Evolutionary conservation across 2,329 filamentous ascomycete genomes (phyloP), one percentile per base, ranked within the genome.

Genomic region (Ustulina deusta): DNA sequence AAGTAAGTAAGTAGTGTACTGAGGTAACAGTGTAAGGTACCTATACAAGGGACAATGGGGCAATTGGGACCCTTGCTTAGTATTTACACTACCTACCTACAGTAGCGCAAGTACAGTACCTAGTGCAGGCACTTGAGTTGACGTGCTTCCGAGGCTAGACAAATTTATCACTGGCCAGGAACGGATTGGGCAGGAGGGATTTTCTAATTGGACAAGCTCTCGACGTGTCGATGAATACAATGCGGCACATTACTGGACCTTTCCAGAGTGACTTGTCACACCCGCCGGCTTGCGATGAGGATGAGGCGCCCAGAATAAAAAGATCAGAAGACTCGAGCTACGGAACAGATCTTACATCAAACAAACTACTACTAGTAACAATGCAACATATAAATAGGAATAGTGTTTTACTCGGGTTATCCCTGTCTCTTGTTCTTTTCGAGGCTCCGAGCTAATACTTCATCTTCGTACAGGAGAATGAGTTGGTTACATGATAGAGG

Each of bases 221-320:
- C n/a, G 27, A 34, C 27, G 34, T 52, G 15, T 17, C 61, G 57
- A 66, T 58, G 34, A 57, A 56, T 63, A 27, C 6, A 20, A 25
- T 55, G 20, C 49, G 62, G 66, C 56, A 65, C 58, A 63, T 51
- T 60, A 49, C 46, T 61, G 36, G 61, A 62, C 25, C 58, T 36
- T 68, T 52, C 52, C 48, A 70, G 49, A 55, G 38, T 59, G 55
- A 69, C 58, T 65, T 62, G 63, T 70, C 68, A 73, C 69, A 73
- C 71, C 68, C 63, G 72, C 70, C 67, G 52, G 36, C 22, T 44
- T 49, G 42, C 46, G 54, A 66, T 36, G 59, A 59, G 52, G 22
- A 34, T 32, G 27, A 32, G 13, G 27, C 17, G n/a, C 32, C 32
- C 32, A 5, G 49, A 15, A 64, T 15, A 46, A 11, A 25, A 25